Evolutionary conservation across 2,329 filamentous ascomycete genomes (phyloP), one percentile per base, ranked within the genome.

Genomic region (Colletotrichum viniferum): DNA sequence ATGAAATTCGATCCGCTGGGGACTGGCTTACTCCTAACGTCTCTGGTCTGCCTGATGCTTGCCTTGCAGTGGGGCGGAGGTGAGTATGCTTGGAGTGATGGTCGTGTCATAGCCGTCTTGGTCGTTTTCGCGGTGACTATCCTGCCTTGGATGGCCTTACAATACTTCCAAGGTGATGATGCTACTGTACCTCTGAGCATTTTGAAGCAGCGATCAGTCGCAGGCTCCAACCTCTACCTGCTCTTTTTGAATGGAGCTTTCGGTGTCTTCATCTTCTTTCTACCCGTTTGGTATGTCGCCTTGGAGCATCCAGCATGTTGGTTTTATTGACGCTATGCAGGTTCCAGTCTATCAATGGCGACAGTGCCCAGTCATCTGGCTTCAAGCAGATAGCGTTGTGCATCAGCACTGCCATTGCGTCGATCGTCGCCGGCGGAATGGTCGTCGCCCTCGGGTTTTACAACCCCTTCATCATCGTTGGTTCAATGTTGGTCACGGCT

Each of bases 1-100:
- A 48, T 21, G 34, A 43, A 69, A 12, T 69, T 78, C 34, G 89
- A 79, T 30, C 67, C 60, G 7, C 32, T 76, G 6, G 78, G 78
- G 86, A 52, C 43, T 52, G n/a, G 43, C 43, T 52, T 52, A 0
- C 43, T 52, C 12, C n/a, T 52, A 5, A 52, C 43, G 0, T 52
- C 43, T 13, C 4, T 52, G 0, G 43, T 52, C 43, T 52, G 43
- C 43, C 0, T 52, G 0, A 52, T 52, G 43, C 0, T 52, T 12
- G 43, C 43, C n/a, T 52, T 52, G 43, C 43, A 52, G 43, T 52
- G 43, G 43, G 43, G 43, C n/a, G 43, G 43, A 0, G 43, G 43
- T 21, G 10, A 52, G n/a, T 52, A 21, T 12, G n/a, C 43, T 21
- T 52, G 43, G 43, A 52, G 43, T 0, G n/a, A 52, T 52, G 43